These are phyloP conservation scores for Hypericum perforatum DNA, from an alignment of 345 rosid genomes.

Conservation along the genomic window DNA sequence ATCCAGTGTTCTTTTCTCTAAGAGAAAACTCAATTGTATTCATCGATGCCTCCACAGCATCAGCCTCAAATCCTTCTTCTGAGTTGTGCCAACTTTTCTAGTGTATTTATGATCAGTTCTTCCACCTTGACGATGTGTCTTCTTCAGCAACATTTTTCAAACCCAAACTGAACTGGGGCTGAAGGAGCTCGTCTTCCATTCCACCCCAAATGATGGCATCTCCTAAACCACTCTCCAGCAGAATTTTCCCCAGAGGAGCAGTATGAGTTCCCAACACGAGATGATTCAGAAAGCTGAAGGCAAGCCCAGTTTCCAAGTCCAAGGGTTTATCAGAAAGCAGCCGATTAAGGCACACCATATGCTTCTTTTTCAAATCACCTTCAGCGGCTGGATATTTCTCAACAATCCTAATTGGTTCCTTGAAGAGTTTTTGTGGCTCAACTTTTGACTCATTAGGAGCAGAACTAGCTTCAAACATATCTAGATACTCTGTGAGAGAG, in stretches of 20 bases:
- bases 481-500: constrained; percentile 57
- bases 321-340: constrained; percentile 72
- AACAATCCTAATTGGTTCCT: constrained; percentile 60
- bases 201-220: constrained; percentile 92
- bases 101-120: constrained; percentile 60
- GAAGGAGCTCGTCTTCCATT: constrained; percentile 84
- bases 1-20: constrained; percentile 92
- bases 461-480: constrained; percentile 62
- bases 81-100: constrained; percentile 60
- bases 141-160: constrained; percentile 80
- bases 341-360: constrained; percentile 94
- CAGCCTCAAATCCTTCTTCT: constrained; percentile 81
- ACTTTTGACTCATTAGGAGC: constrained; percentile 56
- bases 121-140: constrained; percentile 67
- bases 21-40: constrained; percentile 96
- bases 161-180: constrained; percentile 90
- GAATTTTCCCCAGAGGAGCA: constrained; percentile 81
- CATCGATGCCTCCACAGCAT: constrained; percentile 98
- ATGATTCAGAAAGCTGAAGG: constrained; percentile 88
- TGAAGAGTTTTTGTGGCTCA: constrained; percentile 51
- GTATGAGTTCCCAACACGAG: constrained; percentile 95
- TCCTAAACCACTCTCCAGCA: constrained; percentile 92
- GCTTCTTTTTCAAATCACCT: constrained; percentile 74
- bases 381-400: constrained; percentile 85
- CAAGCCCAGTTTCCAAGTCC: constrained; percentile 81